Base-by-base conservation (phyloP, 2,329 filamentous ascomycete genomes). In the Tetracladium maxilliforme region DNA sequence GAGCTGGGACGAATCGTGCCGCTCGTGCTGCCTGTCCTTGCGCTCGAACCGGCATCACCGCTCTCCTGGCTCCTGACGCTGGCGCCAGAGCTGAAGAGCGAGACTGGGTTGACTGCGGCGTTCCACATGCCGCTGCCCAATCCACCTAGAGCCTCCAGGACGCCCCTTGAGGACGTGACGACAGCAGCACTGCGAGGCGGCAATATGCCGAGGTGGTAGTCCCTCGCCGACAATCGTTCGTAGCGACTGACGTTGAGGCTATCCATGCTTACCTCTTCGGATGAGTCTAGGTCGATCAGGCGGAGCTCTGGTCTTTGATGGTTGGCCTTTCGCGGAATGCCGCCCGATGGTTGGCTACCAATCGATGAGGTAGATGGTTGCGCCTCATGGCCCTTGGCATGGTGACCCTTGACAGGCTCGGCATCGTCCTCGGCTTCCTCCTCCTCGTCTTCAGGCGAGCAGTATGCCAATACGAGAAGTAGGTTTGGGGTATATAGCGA, bases 401-500 rank as follows among this genome's bases (percentile, higher is more conserved):
- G 14, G 9, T 15, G 18, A 15, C n/a, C 8, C 15, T 25, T 16
- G 17, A 23, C 28, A 8, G 38, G 30, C 5, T 49, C 48, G 9
- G 54, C 41, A 28, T 51, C 56, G 16, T 50, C 48, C 19, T 35
- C 28, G 22, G 48, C 34, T 29, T 49, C 38, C 9, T 39, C 34
- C 3, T 53, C 47, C 2, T 78, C 66, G 7, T 74, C 61, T 22
- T 83, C 79, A 19, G 75, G 70, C 32, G 75, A 75, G 42, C 84
- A 74, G 53, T 92, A 94, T 44, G 86, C 86, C 54, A 98, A 76
- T 42, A 95, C 78, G 41, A 93, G 69, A 50, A 98, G 65, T 38
- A 93, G 64, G 45, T 71, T 90, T 46, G 83, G 82, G 46, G 84
- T 93, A 71, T 94, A 95, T 52, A 98, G 65, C 36, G 87, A 92